Evolutionary conservation across 164 flowering plant genomes (phyloP).

Genomic region (Malania oleifera): DNA sequence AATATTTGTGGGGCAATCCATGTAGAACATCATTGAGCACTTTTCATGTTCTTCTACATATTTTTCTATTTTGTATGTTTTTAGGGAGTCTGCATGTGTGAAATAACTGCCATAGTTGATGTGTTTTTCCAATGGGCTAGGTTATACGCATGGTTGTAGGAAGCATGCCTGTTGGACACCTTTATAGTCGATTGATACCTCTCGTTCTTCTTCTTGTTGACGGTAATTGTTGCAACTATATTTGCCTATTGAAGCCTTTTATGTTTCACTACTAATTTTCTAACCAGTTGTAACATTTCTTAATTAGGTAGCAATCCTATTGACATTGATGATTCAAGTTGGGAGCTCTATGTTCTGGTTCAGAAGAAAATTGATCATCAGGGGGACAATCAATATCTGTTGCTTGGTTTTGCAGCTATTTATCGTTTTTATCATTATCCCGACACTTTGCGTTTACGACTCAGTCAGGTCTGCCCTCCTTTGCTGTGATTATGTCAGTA

Average conservation of each 20-base stretch:
- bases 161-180: constrained; percentile 52
- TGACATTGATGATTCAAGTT: constrained; percentile 73
- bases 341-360: constrained; percentile 75
- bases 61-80: no score
- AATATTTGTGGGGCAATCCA: no score
- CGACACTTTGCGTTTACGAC: constrained; percentile 64
- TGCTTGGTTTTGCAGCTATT: constrained; percentile 77
- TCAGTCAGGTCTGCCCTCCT: constrained; percentile 65
- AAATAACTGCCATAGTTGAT: background rate
- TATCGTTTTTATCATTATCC: constrained; percentile 85
- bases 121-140: constrained; percentile 25
- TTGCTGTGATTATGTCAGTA: background rate
- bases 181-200: constrained; percentile 78
- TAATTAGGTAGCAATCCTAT: constrained; percentile 85
- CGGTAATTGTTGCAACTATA: constrained; percentile 38
- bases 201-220: constrained; percentile 89
- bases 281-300: constrained; percentile 6
- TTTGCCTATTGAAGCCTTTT: background rate
- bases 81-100: no score
- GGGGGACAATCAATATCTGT: constrained; percentile 24
- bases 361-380: constrained; percentile 37
- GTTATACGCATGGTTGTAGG: constrained; percentile 53
- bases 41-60: no score
- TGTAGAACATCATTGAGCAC: background rate
- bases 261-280: background rate